A percentile compares a stretch with the other conserved stretches of the same genome.
Evolutionary conservation across 441 rosid species (phyloP).

Genomic region (Eutrema salsugineum): DNA sequence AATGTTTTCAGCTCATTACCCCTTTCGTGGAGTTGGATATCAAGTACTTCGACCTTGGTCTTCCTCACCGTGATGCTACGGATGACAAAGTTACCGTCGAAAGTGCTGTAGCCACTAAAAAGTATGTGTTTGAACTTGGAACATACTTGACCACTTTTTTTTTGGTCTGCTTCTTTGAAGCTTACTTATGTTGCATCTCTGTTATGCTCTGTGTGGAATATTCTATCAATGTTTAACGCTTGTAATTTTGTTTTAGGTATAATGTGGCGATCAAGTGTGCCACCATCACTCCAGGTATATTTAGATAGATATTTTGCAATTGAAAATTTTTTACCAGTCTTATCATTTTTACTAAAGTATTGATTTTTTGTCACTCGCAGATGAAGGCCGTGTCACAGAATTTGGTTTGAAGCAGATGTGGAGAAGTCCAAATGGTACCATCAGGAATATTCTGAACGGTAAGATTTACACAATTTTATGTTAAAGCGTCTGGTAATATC

Average conservation of each 20-base stretch:
- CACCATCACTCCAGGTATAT: constrained; percentile 91
- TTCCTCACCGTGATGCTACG: constrained; percentile 89
- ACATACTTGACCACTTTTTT: not conserved
- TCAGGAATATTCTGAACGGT: constrained; percentile 95
- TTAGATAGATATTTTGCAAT: not conserved
- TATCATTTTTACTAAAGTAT: not conserved
- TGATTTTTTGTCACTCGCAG: constrained; percentile 33
- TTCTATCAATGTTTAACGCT: not conserved
- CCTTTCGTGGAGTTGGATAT: constrained; percentile 95
- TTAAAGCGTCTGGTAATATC: not conserved
- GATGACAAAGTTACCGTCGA: constrained; percentile 87
- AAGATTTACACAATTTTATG: constrained; percentile 4
- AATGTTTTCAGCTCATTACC: constrained; percentile 61
- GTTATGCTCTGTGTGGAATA: not conserved
- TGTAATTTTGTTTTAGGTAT: constrained; percentile 46
- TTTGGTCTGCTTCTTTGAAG: not conserved
- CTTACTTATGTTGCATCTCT: not conserved
- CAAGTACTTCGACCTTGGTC: constrained; percentile 95
- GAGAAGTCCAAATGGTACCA: constrained; percentile 97
- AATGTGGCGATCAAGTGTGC: constrained; percentile 99
- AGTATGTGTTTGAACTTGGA: constrained; percentile 31
- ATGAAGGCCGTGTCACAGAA: constrained; percentile 92
- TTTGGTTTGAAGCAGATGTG: constrained; percentile 91
- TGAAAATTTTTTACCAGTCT: not conserved
- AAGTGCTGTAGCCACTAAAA: constrained; percentile 90